Conservation (phyloP, 345 rosid genomes). For the Sonneratia alba region DNA sequence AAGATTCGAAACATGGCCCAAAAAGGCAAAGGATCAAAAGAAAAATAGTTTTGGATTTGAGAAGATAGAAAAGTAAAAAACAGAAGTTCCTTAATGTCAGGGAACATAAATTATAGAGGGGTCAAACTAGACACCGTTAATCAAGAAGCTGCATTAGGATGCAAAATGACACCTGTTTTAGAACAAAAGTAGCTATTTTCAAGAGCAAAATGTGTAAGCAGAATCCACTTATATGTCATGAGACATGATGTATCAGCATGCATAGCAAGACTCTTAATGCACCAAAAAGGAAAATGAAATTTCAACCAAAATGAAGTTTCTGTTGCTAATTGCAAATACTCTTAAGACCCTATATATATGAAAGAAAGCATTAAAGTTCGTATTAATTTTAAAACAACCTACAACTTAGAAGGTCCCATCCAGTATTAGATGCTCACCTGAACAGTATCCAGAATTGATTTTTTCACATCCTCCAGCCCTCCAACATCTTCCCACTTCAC, state of each 20-base stretch:
- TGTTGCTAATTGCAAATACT: background rate
- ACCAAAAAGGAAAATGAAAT: background rate
- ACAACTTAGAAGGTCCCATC: background rate
- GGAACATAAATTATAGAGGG: background rate
- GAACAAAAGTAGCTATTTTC: background rate
- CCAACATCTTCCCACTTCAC: slow-evolving; percentile 99
- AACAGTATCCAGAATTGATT: slow-evolving; percentile 88
- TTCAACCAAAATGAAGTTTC: background rate
- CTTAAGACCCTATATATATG: background rate
- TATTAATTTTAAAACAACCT: background rate
- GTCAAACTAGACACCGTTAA: background rate
- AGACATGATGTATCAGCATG: background rate
- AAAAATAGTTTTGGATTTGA: background rate
- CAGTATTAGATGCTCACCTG: slow-evolving; percentile 35
- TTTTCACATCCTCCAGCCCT: slow-evolving; percentile 94
- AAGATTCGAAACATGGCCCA: background rate
- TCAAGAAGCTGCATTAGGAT: background rate
- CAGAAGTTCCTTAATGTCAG: background rate
- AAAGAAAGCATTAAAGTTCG: background rate
- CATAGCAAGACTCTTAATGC: background rate
- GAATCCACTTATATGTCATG: background rate
- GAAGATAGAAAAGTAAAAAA: background rate
- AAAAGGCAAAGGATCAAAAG: background rate
- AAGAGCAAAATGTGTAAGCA: background rate
- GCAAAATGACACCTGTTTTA: background rate